Evolutionary conservation across 2,329 filamentous ascomycete genomes (phyloP).

Genomic region (Sclerotinia spermophila): DNA sequence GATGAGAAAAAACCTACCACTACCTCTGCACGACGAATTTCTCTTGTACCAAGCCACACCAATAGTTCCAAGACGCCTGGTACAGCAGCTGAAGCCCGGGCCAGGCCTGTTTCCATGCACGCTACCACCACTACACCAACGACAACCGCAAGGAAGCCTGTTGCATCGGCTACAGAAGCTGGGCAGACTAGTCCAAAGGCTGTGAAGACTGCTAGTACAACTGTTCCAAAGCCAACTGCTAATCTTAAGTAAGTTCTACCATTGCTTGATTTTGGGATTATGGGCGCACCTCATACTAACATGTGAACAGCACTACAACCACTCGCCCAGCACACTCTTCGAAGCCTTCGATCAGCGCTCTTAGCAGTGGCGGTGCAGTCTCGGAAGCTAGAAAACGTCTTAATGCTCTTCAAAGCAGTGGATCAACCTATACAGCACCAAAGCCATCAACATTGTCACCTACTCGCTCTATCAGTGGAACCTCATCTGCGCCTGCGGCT

Average conservation of each 20-base stretch:
- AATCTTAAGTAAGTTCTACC: constrained; percentile 26
- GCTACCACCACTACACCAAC: constrained; percentile 19
- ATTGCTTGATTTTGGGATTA: neutral
- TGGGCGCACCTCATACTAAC: neutral
- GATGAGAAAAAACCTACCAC: constrained; percentile 35
- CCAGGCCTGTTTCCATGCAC: constrained; percentile 19
- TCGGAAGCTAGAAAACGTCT: constrained; percentile 56
- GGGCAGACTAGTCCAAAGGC: constrained; percentile 38
- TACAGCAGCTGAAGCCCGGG: constrained; percentile 33
- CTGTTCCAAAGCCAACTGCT: constrained; percentile 34
- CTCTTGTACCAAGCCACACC: constrained; percentile 31
- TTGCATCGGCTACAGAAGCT: constrained; percentile 17
- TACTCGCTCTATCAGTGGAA: constrained; percentile 38
- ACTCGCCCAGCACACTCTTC: constrained; percentile 36
- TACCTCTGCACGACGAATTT: constrained; percentile 33
- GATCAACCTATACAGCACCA: constrained; percentile 36
- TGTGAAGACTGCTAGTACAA: constrained; percentile 40
- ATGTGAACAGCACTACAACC: constrained; percentile 36
- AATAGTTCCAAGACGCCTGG: constrained; percentile 30
- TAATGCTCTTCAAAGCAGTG: constrained; percentile 44
- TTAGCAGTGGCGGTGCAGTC: constrained; percentile 37
- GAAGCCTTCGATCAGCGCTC: constrained; percentile 35
- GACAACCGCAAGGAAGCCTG: constrained; percentile 37
- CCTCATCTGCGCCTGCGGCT: constrained; percentile 16
- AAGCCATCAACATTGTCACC: constrained; percentile 35